These are phyloP conservation scores for Mucor velutinosus DNA, from an alignment of 371 early-diverging fungal genomes.

Conservation along the genomic window DNA sequence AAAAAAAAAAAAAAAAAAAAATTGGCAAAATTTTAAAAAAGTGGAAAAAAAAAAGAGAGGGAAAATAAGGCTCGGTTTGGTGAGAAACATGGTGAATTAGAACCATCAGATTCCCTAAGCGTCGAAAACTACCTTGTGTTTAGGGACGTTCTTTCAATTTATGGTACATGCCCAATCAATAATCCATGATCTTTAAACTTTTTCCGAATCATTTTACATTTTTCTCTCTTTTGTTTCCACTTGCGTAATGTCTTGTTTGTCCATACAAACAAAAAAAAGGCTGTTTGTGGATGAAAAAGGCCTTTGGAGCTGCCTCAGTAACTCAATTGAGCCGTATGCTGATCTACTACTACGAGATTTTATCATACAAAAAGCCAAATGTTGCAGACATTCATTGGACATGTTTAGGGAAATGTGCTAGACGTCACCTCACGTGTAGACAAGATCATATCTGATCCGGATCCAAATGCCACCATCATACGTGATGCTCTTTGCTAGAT, in stretches of 20 bases:
- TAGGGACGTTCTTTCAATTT: constrained; percentile 29
- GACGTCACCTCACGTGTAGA: constrained; percentile 16
- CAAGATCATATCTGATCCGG: background rate
- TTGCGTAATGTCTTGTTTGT: background rate
- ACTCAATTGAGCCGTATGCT: background rate
- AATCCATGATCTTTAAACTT: background rate
- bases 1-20: constrained; percentile 17
- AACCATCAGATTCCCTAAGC: background rate
- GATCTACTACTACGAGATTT: background rate
- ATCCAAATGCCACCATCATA: background rate
- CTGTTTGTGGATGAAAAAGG: background rate
- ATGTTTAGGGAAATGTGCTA: constrained; percentile 6
- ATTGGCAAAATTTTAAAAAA: constrained; percentile 3
- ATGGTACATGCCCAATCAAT: constrained; percentile 20
- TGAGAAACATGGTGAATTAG: constrained; percentile 32
- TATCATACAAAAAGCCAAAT: background rate
- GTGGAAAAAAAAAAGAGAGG: constrained; percentile 6
- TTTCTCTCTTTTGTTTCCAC: background rate
- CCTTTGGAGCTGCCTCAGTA: background rate
- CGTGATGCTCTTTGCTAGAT: background rate
- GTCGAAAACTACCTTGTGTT: constrained; percentile 7
- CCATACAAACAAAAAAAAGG: background rate
- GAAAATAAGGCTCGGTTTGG: constrained; percentile 16
- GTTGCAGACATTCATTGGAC: constrained; percentile 12
- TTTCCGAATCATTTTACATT: background rate